These are phyloP conservation scores for Cytospora piceae DNA, from an alignment of 2,329 filamentous ascomycete species.

Conservation along the genomic window DNA sequence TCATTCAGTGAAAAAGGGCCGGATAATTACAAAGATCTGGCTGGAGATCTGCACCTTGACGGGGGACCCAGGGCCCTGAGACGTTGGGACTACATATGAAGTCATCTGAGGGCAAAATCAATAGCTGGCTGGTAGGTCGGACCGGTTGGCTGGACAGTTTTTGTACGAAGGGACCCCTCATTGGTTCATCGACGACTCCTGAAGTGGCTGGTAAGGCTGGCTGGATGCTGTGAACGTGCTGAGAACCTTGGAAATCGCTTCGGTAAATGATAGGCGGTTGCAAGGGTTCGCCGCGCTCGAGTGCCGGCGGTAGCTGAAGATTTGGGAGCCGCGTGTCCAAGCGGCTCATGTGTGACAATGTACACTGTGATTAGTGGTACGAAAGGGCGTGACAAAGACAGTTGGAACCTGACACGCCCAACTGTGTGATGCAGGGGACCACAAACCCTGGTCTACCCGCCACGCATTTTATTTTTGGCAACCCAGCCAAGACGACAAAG, in stretches of 20 bases:
- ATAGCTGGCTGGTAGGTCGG: neutral
- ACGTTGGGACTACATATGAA: neutral
- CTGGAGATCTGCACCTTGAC: neutral
- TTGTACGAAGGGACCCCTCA: constrained; percentile 6
- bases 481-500: neutral
- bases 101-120: constrained; percentile 3
- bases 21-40: neutral
- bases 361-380: neutral
- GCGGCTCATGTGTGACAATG: constrained; percentile 11
- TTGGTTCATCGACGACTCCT: constrained; percentile 15
- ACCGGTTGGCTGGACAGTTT: constrained; percentile 20
- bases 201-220: constrained; percentile 26
- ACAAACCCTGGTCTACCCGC: constrained; percentile 15
- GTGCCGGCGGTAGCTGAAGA: constrained; percentile 22
- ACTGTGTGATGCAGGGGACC: constrained; percentile 1
- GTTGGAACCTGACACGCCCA: neutral
- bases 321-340: constrained; percentile 20
- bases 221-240: constrained; percentile 9
- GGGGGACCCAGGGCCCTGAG: neutral
- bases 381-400: neutral
- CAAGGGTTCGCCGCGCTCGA: constrained; percentile 9
- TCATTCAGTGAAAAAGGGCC: neutral
- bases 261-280: constrained; percentile 21
- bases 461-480: constrained; percentile 29
- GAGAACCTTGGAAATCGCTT: constrained; percentile 8